Base-by-base conservation (phyloP, 441 rosid genomes). In the Capsella rubella region DNA sequence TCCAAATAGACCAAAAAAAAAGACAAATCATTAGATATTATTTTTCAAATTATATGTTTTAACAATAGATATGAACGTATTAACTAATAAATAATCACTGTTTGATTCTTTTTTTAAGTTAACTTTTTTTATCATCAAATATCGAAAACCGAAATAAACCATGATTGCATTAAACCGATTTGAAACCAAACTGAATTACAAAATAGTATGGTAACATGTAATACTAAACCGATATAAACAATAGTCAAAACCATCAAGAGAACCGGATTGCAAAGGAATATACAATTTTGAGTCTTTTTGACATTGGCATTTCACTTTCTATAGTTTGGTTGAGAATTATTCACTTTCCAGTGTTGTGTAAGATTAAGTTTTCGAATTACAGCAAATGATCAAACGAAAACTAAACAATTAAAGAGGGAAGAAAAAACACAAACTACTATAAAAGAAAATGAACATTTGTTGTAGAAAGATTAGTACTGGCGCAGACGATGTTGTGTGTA, bases 401-500 rank as follows among this genome's bases (percentile, higher is more conserved):
- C 27, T 2, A 64, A 3, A 49, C 49, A 34, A 49, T 6, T 13
- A 18, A 7, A 21, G 9, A 35, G 14, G 2, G 16, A 35, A n/a
- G n/a, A 54, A 37, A 15, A 5, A 54, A 21, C 15, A 11, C 40
- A 43, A 32, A 67, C 37, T 25, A 6, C 4, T 40, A 15, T 10
- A 6, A 9, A 40, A 42, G 13, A 54, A 55, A 31, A 2, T 27
- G 3, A 21, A 14, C 31, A 46, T 4, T 10, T 13, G 42, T 8
- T 40, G 51, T 51, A 29, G 8, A 71, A 52, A 47, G 34, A 49
- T 39, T 18, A 31, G 16, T 28, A 32, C 16, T 42, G 28, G 28
- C 51, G 28, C 15, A 40, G 67, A 67, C 31, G 2, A 51, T 37
- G 28, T 51, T 52, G 4, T 25, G 67, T 50, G 6, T 58, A 51